These are phyloP conservation scores for Sclerotinia minor DNA, from an alignment of 2,329 filamentous ascomycete species.

Conservation along the genomic window DNA sequence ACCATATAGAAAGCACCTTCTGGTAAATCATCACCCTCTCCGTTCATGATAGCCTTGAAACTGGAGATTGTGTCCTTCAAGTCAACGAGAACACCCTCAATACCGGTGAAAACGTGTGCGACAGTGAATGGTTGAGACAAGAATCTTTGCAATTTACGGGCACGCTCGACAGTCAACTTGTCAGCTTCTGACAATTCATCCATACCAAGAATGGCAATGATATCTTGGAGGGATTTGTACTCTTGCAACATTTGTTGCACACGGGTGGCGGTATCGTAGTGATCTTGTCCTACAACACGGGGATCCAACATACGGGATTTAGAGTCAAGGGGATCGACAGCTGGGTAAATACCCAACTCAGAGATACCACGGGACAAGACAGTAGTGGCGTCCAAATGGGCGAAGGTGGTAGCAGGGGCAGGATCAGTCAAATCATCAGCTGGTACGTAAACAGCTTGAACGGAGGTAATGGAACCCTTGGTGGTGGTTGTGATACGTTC, in stretches of 20 bases:
- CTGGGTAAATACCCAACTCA: conserved; percentile 99
- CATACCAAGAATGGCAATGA: conserved; percentile 99
- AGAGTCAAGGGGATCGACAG: conserved; percentile 98
- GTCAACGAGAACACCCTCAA: conserved; percentile 83
- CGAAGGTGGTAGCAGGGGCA: conserved; percentile 98
- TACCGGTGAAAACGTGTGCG: conserved; percentile 75
- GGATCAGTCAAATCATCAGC: conserved; percentile 99
- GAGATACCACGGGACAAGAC: conserved; percentile 99
- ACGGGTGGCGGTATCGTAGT: conserved; percentile 91
- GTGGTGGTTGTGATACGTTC: conserved; percentile 99
- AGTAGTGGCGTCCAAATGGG: conserved; percentile 99
- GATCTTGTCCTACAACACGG: conserved; percentile 95
- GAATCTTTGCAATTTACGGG: conserved; percentile 99
- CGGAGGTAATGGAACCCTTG: conserved; percentile 99
- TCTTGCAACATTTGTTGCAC: conserved; percentile 99
- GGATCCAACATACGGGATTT: conserved; percentile 99
- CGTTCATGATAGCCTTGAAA: conserved; percentile 84
- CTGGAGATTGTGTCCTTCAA: conserved; percentile 97
- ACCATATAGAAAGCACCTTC: conserved; percentile 70
- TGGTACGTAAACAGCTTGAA: conserved; percentile 99
- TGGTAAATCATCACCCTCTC: conserved; percentile 93
- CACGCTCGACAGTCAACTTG: conserved; percentile 99
- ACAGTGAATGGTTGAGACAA: conserved; percentile 98
- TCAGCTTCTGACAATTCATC: conserved; percentile 98
- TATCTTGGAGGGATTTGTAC: conserved; percentile 99